Evolutionary conservation across 1,284 basidiomycete genomes (phyloP).

Genomic region (Cryptococcus maquisensis): DNA sequence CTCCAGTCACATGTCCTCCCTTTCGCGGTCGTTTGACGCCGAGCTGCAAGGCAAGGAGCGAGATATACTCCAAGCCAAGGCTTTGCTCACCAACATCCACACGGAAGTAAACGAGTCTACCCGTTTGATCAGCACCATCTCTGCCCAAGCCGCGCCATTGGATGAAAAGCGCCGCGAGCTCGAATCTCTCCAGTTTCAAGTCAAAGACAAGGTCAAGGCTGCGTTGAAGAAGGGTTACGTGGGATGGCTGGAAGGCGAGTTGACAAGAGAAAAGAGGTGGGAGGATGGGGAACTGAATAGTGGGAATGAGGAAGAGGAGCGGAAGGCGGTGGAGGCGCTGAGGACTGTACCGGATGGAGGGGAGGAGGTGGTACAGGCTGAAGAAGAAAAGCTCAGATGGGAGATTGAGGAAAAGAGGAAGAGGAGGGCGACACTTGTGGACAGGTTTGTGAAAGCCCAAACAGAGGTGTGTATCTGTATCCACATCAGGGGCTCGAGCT

Average conservation of each 20-base stretch:
- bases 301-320: constrained; percentile 32
- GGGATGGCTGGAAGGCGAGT: constrained; percentile 83
- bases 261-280: constrained; percentile 61
- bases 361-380: constrained; percentile 48
- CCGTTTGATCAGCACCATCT: constrained; percentile 65
- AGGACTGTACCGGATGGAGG: constrained; percentile 50
- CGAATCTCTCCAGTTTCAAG: constrained; percentile 61
- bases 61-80: constrained; percentile 85
- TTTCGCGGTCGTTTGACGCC: constrained; percentile 89
- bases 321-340: constrained; percentile 35
- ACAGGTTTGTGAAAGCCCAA: constrained; percentile 70
- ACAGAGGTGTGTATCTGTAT: constrained; percentile 59
- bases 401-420: constrained; percentile 64
- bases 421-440: constrained; percentile 66
- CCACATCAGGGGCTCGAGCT: constrained; percentile 9
- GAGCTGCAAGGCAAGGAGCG: constrained; percentile 89
- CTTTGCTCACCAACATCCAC: constrained; percentile 80
- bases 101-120: constrained; percentile 87
- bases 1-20: constrained; percentile 76
- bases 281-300: constrained; percentile 15
- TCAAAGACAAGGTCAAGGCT: constrained; percentile 61
- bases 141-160: constrained; percentile 62
- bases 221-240: constrained; percentile 83
- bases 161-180: constrained; percentile 61
- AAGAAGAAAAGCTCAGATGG: constrained; percentile 59